Evolutionary conservation across 306 rosid species (phyloP).

Genomic region (Glycine soja): DNA sequence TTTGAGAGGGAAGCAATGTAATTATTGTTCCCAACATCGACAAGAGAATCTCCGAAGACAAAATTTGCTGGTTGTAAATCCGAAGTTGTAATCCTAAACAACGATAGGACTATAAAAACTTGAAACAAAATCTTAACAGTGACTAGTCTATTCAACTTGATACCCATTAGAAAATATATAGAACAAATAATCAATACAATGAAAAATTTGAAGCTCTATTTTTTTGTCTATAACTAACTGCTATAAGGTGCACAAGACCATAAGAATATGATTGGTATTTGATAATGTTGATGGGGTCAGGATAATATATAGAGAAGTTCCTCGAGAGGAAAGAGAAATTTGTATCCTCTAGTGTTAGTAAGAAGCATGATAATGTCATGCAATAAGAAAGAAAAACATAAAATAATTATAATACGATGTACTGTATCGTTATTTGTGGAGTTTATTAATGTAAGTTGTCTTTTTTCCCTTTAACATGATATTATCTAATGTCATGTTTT

Average conservation of each 20-base stretch:
- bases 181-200: neutral
- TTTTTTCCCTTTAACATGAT: neutral
- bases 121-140: constrained; percentile 20
- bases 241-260: constrained; percentile 25
- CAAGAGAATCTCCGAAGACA: constrained; percentile 78
- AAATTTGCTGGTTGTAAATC: constrained; percentile 55
- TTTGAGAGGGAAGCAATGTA: constrained; percentile 59
- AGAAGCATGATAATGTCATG: neutral
- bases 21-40: constrained; percentile 77
- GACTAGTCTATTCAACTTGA: constrained; percentile 27
- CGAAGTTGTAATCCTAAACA: constrained; percentile 48
- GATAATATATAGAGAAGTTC: constrained; percentile 25
- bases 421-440: neutral
- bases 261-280: neutral
- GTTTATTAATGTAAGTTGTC: neutral
- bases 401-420: neutral
- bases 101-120: constrained; percentile 21
- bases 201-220: neutral
- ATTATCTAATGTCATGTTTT: neutral
- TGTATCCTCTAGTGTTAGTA: neutral
- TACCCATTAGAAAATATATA: constrained; percentile 47
- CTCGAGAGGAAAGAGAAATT: neutral
- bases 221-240: neutral
- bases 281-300: neutral
- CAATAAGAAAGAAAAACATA: neutral